Base-by-base conservation (phyloP, 2,329 filamentous ascomycete species). In the Dactylella cylindrospora region DNA sequence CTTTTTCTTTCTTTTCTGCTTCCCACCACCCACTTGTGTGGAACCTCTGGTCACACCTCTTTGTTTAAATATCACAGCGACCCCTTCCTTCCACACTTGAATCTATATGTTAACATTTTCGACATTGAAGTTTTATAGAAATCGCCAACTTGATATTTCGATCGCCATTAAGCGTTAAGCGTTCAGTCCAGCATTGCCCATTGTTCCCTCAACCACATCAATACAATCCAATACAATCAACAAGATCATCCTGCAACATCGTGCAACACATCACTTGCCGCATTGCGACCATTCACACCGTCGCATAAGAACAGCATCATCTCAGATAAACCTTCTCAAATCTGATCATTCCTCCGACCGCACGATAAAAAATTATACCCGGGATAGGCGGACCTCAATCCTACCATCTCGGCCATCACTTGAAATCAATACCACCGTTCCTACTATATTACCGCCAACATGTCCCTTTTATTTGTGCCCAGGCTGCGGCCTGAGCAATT, bases 401-500 rank as follows among this genome's bases (percentile, higher is more conserved):
- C 25, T 13, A 20, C 36, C 36, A 39, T 39, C 36, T 36, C 20
- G 23, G 2, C 3, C 29, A 28, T 31, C 25, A 20, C 23, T 32
- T n/a, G n/a, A 38, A 15, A 25, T 26, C 5, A 13, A 38, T n/a
- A 28, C 9, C 12, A 25, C n/a, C n/a, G n/a, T n/a, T n/a, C n/a
- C n/a, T n/a, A n/a, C n/a, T n/a, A n/a, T n/a, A 36, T 2, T 26
- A 31, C 13, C 28, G 9, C 13, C 54, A 38, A 13, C 33, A 62
- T 62, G 57, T 62, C 57, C 23, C 49, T 62, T 19, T 49, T 62
- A 12, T 62, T 62, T 19, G 57, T 62, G 12, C 57, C 57, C 57
- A 62, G 57, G 57, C 57, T 38, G 38, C 57, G 57, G 57, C 57
- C 57, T 62, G 57, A 54, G 15, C 57, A 62, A 44, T 62, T 62